These are phyloP conservation scores for Eucalyptus pauciflora DNA, from an alignment of 345 rosid genomes.

Conservation along the genomic window DNA sequence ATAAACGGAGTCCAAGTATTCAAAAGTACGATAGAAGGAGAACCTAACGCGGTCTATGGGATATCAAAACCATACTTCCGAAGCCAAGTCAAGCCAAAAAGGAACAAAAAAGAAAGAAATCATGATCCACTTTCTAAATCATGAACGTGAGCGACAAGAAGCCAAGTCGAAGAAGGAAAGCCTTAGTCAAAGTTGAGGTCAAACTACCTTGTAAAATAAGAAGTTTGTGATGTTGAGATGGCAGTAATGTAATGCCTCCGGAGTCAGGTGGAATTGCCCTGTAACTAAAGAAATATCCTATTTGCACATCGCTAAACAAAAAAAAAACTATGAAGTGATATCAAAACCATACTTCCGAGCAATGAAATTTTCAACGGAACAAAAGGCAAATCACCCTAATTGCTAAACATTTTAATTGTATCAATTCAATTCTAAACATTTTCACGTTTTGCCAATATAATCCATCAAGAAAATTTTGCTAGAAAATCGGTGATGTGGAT, in stretches of 20 bases:
- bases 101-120: not conserved
- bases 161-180: not conserved
- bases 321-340: no score
- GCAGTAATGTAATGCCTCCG: not conserved
- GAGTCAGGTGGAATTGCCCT: not conserved
- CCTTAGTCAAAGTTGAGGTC: not conserved
- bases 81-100: not conserved
- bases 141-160: not conserved
- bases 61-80: no score
- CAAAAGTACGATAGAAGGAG: not conserved
- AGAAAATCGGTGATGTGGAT: accelerated
- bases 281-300: not conserved
- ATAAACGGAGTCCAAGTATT: not conserved
- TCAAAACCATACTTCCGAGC: not conserved
- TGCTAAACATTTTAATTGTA: no score
- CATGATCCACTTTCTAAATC: not conserved
- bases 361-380: not conserved
- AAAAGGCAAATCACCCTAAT: not conserved
- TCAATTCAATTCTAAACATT: no score
- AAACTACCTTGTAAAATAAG: not conserved
- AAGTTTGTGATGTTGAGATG: not conserved
- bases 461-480: no score
- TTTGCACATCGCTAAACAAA: not conserved
- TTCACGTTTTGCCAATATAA: no score
- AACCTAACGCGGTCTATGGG: no score